Base-by-base conservation (phyloP, 2,329 filamentous ascomycete genomes). In the Colletotrichum acutatum region DNA sequence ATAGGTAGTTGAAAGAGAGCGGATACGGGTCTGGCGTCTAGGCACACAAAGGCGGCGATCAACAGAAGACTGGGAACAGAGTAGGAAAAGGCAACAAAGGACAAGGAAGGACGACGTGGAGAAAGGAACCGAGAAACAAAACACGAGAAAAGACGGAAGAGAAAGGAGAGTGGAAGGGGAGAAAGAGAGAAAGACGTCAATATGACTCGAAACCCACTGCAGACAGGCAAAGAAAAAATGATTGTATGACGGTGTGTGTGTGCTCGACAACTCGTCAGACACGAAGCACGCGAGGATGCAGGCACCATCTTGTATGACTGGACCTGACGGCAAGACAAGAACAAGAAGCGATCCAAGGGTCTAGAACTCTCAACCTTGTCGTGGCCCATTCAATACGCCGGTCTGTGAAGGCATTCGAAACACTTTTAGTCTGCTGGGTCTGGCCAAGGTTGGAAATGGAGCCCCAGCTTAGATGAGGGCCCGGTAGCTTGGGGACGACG, bases 351-450 rank as follows among this genome's bases (percentile, higher is more conserved):
- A 32, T 9, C 16, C 64, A 59, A 11, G 53, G 69, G 60, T 32
- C 69, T 61, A 65, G 69, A 66, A 63, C 64, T 58, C 58, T n/a
- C 22, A 32, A 56, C 32, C 65, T 46, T 62, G 72, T 56, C 24
- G 60, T 28, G 49, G 57, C 56, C 72, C 72, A 72, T 69, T 64
- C 42, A 37, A 60, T 28, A 53, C 62, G 69, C 59, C 65, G 56
- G 70, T 60, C 69, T 66, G 59, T 72, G 65, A 74, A 61, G 66
- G 66, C 56, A 66, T 73, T 66, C 60, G 71, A 73, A 73, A 73
- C 71, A 66, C 58, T 26, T 56, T 56, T 54, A 49, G 42, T 22
- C 42, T 22, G 52, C 56, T 26, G 28, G 54, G 66, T 46, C 26
- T 66, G 61, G 71, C 34, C 60, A 26, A 66, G 56, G 61, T 16